Evolutionary conservation across 192 early-diverging fungal genomes (phyloP), one percentile per base, ranked within the genome.

Genomic region (Phycomyces blakesleeanus): DNA sequence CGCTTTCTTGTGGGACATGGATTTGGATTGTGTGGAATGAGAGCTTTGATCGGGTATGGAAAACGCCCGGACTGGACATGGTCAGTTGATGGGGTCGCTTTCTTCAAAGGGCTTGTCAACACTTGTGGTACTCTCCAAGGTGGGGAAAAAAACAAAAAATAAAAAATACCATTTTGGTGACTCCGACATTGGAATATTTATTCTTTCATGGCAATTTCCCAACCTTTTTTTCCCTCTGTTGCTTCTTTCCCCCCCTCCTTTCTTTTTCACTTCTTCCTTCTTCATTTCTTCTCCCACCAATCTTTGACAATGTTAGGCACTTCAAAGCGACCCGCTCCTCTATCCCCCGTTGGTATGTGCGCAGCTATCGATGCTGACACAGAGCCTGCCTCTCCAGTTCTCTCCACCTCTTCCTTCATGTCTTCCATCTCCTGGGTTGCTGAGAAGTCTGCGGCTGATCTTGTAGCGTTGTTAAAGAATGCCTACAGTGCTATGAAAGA

Each of bases 381-480:
- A 47, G 42, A 26, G 8, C 51, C 52, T 12, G 40, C 67, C 38
- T 68, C 72, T 26, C 61, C 72, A 5, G 62, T 66, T 0, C 10
- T 60, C 20, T 66, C 64, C n/a, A 58, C 64, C 27, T 37, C 55
- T 12, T 66, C 64, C 9, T 57, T 57, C 18, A 57, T 66, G 24
- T 66, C 64, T 15, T 73, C 72, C 5, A 63, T 63, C 21, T 63
- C 72, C 24, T 69, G 61, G 57, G 47, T 64, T 24, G 49, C 40
- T 12, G 67, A 63, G 26, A 73, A 60, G 29, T 68, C 72, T 42
- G 67, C 67, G 8, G 55, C 57, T 5, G 72, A 73, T 26, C 40
- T 73, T 27, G 68, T 57, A 11, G 26, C 52, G 5, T 37, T 68
- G 24, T 39, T 73, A 18, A 73, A 73, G 49, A 68, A 64, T 24